Evolutionary conservation across 2,329 filamentous ascomycete genomes (phyloP), one percentile per base, ranked within the genome.

Genomic region (Fusarium solani-melongenae): DNA sequence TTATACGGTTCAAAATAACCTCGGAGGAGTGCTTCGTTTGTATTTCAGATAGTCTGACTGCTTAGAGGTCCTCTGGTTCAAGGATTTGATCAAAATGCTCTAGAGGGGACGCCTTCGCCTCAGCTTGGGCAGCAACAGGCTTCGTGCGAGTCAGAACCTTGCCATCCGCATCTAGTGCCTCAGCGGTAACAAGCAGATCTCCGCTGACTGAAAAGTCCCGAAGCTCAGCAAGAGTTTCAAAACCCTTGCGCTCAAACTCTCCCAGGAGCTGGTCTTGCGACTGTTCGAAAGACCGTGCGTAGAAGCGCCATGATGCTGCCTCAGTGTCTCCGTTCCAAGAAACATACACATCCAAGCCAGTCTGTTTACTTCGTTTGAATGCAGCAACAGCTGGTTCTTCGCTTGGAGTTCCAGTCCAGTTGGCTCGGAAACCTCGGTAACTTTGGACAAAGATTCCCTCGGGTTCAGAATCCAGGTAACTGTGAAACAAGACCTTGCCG

Each of bases 391-490:
- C 75, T 2, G 78, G 78, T 3, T 68, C 63, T 41, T 78, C 77
- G n/a, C 38, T 44, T 0, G 88, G 87, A 8, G 78, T 74, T 0
- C 86, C 87, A 1, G 84, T 84, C 88, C 89, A 91, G 64, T 86
- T 83, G 72, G 83, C 86, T 66, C 87, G 87, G 78, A 87, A 87
- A 4, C 84, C 86, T 22, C 89, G 84, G 74, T 91, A 91, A 61
- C 86, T 89, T 75, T 88, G 85, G 1, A 88, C 76, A 77, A 77
- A 70, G 78, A 79, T 46, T 76, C 76, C 5, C 20, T 56, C 53
- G 1, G 53, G 53, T 34, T 33, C 29, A 1, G 51, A 46, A 60
- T 83, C 83, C 38, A 89, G 81, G 73, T 87, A 86, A 7, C 82
- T 83, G 66, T 90, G 87, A 81, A 89, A 89, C 15, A 91, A 78